These are phyloP conservation scores for Rhizopus sp. DNA, from an alignment of 371 early-diverging fungal genomes.

Conservation along the genomic window DNA sequence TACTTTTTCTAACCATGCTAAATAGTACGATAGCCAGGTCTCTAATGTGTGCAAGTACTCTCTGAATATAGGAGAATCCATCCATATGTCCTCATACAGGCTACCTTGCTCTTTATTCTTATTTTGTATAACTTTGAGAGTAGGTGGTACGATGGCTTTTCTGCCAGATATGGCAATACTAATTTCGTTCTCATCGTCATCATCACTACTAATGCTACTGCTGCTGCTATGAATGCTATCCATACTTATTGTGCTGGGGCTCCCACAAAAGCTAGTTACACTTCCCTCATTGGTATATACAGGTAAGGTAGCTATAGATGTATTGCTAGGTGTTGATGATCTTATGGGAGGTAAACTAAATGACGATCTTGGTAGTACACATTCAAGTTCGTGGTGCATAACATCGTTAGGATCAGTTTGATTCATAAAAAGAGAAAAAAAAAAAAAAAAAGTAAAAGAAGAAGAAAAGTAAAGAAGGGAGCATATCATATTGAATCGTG, in stretches of 20 bases:
- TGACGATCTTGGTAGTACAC: constrained; percentile 14
- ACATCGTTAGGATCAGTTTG: neutral
- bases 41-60: constrained; percentile 28
- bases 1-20: constrained; percentile 29
- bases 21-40: constrained; percentile 25
- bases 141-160: constrained; percentile 12
- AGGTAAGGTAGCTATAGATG: neutral
- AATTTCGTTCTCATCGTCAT: constrained; percentile 67
- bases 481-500: neutral
- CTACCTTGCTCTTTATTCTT: constrained; percentile 21
- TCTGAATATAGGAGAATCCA: constrained; percentile 33
- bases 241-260: neutral
- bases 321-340: neutral
- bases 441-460: neutral
- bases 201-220: constrained; percentile 8
- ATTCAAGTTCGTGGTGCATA: neutral
- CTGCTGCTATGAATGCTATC: neutral
- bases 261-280: neutral
- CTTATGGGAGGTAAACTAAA: constrained; percentile 21
- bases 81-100: constrained; percentile 37
- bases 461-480: neutral
- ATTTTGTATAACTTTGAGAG: constrained; percentile 8
- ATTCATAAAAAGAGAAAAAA: no score
- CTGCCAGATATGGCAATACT: constrained; percentile 96
- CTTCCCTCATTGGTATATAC: neutral